Conservation (phyloP, 2,329 filamentous ascomycete genomes). For the Cercospora zeina region DNA sequence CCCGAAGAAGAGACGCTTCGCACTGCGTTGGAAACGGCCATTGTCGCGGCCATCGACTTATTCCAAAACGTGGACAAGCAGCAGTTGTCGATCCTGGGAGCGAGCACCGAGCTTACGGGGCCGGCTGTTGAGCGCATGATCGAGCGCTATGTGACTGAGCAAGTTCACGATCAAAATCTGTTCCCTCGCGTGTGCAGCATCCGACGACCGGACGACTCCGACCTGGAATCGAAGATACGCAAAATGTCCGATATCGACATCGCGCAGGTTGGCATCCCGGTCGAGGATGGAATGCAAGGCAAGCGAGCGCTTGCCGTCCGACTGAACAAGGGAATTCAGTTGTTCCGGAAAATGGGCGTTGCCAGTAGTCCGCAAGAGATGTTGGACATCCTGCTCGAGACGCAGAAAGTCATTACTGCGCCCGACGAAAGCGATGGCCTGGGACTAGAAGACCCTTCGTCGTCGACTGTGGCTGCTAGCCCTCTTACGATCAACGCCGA, state of each 20-base stretch:
- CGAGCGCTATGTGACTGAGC: conserved; percentile 90
- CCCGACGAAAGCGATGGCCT: conserved; percentile 38
- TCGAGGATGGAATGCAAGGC: conserved; percentile 73
- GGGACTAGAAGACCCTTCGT: conserved; percentile 45
- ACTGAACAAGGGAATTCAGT: conserved; percentile 75
- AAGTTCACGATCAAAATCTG: conserved; percentile 79
- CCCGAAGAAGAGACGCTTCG: conserved; percentile 92
- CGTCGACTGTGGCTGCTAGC: conserved; percentile 39
- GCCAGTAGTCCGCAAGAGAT: conserved; percentile 84
- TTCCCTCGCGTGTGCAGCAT: conserved; percentile 80
- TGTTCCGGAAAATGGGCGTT: conserved; percentile 80
- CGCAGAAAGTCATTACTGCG: conserved; percentile 77
- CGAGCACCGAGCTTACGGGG: conserved; percentile 90
- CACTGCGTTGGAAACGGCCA: conserved; percentile 82
- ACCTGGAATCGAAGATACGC: conserved; percentile 83
- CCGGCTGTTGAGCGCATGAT: conserved; percentile 90
- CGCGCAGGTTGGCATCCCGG: conserved; percentile 85
- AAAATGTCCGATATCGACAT: conserved; percentile 95
- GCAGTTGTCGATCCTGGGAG: conserved; percentile 84
- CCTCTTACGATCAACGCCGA: conserved; percentile 77
- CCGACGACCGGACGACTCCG: conserved; percentile 77
- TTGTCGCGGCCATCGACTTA: conserved; percentile 89
- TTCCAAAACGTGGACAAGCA: conserved; percentile 96
- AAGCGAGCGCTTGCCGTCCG: conserved; percentile 80
- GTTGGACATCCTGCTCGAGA: conserved; percentile 76